Conservation (phyloP, 2,329 filamentous ascomycete species). For the Rhynchosporium secalis region DNA sequence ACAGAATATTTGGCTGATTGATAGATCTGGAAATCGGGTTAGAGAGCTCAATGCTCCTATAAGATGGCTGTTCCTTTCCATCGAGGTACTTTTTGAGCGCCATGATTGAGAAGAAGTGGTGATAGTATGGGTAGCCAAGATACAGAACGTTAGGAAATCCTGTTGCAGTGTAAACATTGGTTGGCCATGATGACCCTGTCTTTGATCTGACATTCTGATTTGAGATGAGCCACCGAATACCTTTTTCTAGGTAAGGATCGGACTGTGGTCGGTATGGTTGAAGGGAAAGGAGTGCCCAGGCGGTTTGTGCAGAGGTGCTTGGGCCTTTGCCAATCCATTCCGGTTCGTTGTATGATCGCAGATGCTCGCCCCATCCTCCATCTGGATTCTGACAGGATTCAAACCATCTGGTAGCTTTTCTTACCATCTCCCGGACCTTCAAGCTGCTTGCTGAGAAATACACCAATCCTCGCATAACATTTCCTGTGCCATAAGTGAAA, state of each 20-base stretch:
- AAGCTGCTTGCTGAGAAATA: not conserved
- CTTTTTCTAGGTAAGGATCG: not conserved
- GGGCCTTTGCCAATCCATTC: not conserved
- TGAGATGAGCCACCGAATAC: not conserved
- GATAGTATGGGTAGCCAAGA: slow-evolving; percentile 10
- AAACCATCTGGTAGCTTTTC: slow-evolving; percentile 13
- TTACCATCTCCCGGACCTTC: not conserved
- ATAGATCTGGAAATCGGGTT: too few species aligned
- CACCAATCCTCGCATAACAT: slow-evolving; percentile 13
- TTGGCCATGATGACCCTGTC: slow-evolving; percentile 4
- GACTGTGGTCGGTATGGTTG: not conserved
- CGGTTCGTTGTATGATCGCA: slow-evolving; percentile 7
- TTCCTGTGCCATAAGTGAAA: slow-evolving; percentile 14
- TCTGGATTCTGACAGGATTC: slow-evolving; percentile 10
- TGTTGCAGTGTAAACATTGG: slow-evolving; percentile 10
- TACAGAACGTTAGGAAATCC: slow-evolving; percentile 18
- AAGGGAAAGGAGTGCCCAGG: slow-evolving; percentile 16
- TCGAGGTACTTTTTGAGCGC: slow-evolving; percentile 9
- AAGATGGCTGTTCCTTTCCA: too few species aligned
- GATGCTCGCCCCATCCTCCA: slow-evolving; percentile 18
- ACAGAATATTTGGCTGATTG: too few species aligned
- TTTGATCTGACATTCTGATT: not conserved
- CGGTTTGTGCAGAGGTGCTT: slow-evolving; percentile 12
- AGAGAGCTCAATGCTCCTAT: too few species aligned
- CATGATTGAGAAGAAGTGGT: slow-evolving; percentile 17